Evolutionary conservation across 225 moss, liverwort and hornwort species (phyloP), one percentile per base, ranked within the genome.

Genomic region (Climacium dendroides): DNA sequence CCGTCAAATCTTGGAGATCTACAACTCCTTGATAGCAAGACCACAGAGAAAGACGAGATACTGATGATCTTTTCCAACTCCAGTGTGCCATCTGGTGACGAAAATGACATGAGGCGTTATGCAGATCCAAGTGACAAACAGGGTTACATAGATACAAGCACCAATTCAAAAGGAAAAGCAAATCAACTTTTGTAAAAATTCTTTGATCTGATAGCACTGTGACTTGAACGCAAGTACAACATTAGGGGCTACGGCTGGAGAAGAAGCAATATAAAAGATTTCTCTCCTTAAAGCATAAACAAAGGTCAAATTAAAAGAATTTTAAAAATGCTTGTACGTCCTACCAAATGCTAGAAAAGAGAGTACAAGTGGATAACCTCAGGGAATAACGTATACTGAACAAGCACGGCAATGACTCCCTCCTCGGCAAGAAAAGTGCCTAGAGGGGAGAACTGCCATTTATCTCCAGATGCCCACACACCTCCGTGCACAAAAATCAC

Each of bases 391-490:
- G 95, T 94, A 87, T 97, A 99, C 86, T 99, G 96, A 84, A 96
- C 90, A 69, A 99, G 92, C 69, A 99, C 90, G 50, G 95, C 95
- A 74, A 99, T 52, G 35, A 96, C 83, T 71, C 95, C 95, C 90
- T 94, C 90, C 84, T 97, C 95, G 71, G 99, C 99, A 30, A 99
- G 94, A 80, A 90, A 92, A 58, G 95, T 87, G 47, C 95, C 99
- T 11, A 97, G 74, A 72, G 96, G 95, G 50, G 93, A 94, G 80
- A 95, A 99, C 74, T 96, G 93, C 83, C 92, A 91, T 88, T 96
- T 97, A 64, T 99, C 97, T 88, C 97, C 99, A 79, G 95, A 96
- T 32, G 97, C 94, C 99, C 99, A 99, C 83, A 95, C 96, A 61
- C 97, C 99, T 43, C 99, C 99, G 81, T 99, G 99, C 60, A 99